Conservation (phyloP, 805 yeast species). For the Yamadazyma tumulicola region DNA sequence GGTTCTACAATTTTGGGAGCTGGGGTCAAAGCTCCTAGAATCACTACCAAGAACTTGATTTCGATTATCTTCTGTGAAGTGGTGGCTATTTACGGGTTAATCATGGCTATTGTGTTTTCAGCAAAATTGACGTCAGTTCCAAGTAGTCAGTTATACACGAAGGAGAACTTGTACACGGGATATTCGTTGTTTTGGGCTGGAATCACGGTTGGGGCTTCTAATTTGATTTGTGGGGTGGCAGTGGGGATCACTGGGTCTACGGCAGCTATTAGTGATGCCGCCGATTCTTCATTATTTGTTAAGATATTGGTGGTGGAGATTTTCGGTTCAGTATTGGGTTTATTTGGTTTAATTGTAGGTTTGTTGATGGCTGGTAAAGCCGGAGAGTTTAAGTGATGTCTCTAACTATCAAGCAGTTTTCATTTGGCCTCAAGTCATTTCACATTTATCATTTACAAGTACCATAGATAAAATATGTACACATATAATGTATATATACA, state of each 20-base stretch:
- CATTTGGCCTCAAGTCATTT: too few relatives aligned
- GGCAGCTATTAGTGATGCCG: constrained; percentile 98
- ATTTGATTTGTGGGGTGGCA: constrained; percentile 93
- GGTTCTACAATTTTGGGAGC: constrained; percentile 96
- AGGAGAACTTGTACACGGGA: constrained; percentile 89
- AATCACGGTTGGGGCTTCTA: constrained; percentile 87
- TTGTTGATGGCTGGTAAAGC: constrained; percentile 96
- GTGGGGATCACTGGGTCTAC: constrained; percentile 98
- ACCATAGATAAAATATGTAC: too few relatives aligned
- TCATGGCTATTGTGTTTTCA: constrained; percentile 95
- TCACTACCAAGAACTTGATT: constrained; percentile 93
- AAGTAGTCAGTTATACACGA: constrained; percentile 60
- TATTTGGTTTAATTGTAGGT: constrained; percentile 95
- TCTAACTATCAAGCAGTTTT: too few relatives aligned
- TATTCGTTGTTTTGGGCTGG: constrained; percentile 98
- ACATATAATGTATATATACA: too few relatives aligned
- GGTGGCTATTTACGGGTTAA: constrained; percentile 96
- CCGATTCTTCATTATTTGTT: constrained; percentile 91
- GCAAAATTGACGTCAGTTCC: constrained; percentile 77
- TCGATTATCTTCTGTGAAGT: constrained; percentile 98
- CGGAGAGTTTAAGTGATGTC: constrained; percentile 63
- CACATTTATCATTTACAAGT: too few relatives aligned
- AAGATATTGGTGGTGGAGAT: constrained; percentile 96
- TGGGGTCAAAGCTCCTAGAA: constrained; percentile 96
- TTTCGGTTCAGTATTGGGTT: constrained; percentile 93